These are phyloP conservation scores for Trichoderma polysporum DNA, from an alignment of 2,329 filamentous ascomycete species.

Conservation along the genomic window DNA sequence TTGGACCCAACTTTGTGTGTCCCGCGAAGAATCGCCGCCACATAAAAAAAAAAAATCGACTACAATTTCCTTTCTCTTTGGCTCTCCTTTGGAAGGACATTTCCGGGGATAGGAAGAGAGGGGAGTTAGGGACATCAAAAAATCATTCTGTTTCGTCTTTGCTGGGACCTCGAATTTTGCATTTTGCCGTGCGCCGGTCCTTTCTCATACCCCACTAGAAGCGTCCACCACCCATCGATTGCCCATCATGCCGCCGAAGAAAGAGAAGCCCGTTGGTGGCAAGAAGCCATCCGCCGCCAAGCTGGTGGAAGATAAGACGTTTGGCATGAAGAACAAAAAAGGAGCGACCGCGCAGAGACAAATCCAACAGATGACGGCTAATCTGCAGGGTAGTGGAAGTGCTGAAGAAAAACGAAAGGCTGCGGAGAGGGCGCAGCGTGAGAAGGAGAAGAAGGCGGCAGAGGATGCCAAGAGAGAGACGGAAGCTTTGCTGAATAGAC, in stretches of 20 bases:
- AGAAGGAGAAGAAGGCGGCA: slow-evolving; percentile 87
- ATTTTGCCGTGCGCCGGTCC: slow-evolving; percentile 13
- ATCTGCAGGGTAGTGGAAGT: slow-evolving; percentile 71
- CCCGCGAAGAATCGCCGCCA: slow-evolving; percentile 14
- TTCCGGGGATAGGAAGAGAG: background rate
- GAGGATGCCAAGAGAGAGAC: slow-evolving; percentile 81
- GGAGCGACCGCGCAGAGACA: slow-evolving; percentile 85
- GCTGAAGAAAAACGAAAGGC: slow-evolving; percentile 82
- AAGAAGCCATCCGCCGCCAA: slow-evolving; percentile 61
- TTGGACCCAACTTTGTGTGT: slow-evolving; percentile 16
- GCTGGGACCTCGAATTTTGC: background rate
- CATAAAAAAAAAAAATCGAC: background rate
- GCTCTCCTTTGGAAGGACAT: background rate
- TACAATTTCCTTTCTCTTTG: background rate
- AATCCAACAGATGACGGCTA: slow-evolving; percentile 78
- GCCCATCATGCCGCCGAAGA: slow-evolving; percentile 72
- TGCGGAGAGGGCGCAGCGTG: slow-evolving; percentile 64
- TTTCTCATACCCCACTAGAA: slow-evolving; percentile 23
- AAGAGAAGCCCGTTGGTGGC: slow-evolving; percentile 50
- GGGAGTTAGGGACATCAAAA: background rate
- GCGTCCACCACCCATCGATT: slow-evolving; percentile 27
- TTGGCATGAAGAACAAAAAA: slow-evolving; percentile 99
- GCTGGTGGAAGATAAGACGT: slow-evolving; percentile 87
- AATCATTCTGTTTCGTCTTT: background rate
- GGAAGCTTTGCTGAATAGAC: slow-evolving; percentile 81